Evolutionary conservation across 495 filamentous ascomycete genomes (phyloP), one percentile per base, ranked within the genome.

Genomic region (Chlorociboria aeruginascens): DNA sequence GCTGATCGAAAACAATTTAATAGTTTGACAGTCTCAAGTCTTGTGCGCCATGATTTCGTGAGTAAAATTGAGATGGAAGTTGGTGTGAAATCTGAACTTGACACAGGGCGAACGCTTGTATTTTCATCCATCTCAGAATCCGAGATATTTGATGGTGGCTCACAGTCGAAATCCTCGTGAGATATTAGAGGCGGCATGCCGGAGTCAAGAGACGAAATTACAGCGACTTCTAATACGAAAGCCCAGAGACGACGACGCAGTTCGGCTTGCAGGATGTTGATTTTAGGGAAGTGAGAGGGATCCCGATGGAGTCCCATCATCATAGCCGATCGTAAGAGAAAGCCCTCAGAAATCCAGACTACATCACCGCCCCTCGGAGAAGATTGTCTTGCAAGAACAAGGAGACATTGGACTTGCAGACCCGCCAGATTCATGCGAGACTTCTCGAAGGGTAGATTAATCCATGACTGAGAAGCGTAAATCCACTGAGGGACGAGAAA

Each of bases 161-260:
- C 62, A 3, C 74, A 76, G 47, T 82, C 78, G 47, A 73, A 82
- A 54, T 83, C 78, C 0, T 65, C 61, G 3, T 62, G 50, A 4
- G 74, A 66, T 8, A 83, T 43, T 9, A 77, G 64, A 9, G 78
- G 74, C 0, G 76, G 71, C 51, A 77, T 76, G 0, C 79, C 80
- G 1, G 74, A 67, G 40, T 78, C 74, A 25, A 83, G 48, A 38
- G 77, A 70, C 6, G 79, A 69, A 46, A 80, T 74, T n/a, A 82
- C 54, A 20, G 71, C 66, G 7, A 82, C 63, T 58, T 83, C 80
- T 31, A 83, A 48, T 12, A 82, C 74, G 1, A 77, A 79, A n/a
- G 70, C 73, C 81, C 81, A 85, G 10, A 86, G 65, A 16, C 82
- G 68, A 38, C 81, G 63, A n/a, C 81, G 71, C 68, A 83, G 75